Evolutionary conservation across 2,329 filamentous ascomycete genomes (phyloP).

Genomic region (Cladorrhinum sp.): DNA sequence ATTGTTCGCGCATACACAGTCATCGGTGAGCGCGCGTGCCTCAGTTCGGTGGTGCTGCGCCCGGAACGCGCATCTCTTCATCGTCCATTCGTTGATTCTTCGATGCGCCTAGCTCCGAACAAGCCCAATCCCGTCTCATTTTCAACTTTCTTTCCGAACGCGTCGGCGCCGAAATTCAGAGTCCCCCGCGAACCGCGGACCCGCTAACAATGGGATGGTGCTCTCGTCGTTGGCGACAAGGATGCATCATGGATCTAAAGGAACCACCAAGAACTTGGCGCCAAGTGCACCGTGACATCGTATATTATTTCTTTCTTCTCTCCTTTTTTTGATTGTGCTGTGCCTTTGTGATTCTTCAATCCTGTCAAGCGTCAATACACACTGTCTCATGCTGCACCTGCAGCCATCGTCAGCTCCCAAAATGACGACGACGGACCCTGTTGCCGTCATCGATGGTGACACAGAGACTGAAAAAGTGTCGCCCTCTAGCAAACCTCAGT

Average conservation of each 20-base stretch:
- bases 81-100: no score
- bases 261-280: constrained; percentile 5
- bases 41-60: no score
- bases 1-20: no score
- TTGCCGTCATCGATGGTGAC: not conserved
- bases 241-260: not conserved
- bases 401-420: not conserved
- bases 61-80: no score
- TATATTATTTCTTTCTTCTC: not conserved
- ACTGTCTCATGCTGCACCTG: not conserved
- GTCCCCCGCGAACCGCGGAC: not conserved
- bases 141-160: no score
- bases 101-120: no score
- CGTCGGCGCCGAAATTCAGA: no score
- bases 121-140: no score
- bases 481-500: not conserved
- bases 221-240: not conserved
- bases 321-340: not conserved
- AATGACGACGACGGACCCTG: not conserved
- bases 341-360: not conserved
- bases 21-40: no score
- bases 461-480: not conserved
- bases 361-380: not conserved
- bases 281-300: constrained; percentile 2
- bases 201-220: no score